A percentile compares a stretch with the other conserved stretches of the same genome.
Conservation (phyloP, 106 monocot species). For the Narthecium ossifragum region DNA sequence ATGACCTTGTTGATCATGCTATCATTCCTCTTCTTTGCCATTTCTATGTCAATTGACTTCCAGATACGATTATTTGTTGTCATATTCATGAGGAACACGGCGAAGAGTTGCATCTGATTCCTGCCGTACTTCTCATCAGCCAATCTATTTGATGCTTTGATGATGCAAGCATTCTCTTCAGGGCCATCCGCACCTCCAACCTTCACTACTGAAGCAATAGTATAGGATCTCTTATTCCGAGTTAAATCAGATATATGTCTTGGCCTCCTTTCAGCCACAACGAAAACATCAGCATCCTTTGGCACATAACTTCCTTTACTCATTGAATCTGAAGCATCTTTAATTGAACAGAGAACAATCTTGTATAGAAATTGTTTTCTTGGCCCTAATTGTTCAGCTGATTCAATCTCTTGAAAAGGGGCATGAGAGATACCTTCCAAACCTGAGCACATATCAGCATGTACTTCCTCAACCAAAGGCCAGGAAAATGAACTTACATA, state of each 20-base stretch:
- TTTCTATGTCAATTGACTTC: conserved; percentile 6
- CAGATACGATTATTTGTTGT: conserved; percentile 10
- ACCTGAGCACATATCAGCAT: conserved; percentile 28
- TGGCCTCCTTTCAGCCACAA: conserved; percentile 4
- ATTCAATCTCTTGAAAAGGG: conserved; percentile 17
- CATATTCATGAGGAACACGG: conserved; percentile 11
- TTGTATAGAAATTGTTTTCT: neutral
- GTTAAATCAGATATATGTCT: conserved; percentile 5
- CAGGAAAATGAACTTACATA: conserved; percentile 19
- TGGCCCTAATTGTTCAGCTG: neutral
- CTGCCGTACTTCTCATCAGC: conserved; percentile 1
- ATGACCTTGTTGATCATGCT: conserved; percentile 10
- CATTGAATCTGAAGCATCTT: neutral
- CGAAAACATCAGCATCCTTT: conserved; percentile 3
- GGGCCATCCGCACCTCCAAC: neutral
- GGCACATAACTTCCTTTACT: conserved; percentile 6
- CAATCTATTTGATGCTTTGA: neutral
- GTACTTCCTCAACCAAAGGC: conserved; percentile 39
- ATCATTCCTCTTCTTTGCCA: neutral
- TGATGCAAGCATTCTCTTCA: neutral
- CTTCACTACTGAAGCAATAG: conserved; percentile 2
- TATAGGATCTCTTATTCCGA: neutral
- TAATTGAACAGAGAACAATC: neutral
- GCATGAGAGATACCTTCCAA: conserved; percentile 13
- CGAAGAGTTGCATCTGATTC: neutral